Base-by-base conservation (phyloP, 148 eudicot genomes). In the Rhododendron henanense region DNA sequence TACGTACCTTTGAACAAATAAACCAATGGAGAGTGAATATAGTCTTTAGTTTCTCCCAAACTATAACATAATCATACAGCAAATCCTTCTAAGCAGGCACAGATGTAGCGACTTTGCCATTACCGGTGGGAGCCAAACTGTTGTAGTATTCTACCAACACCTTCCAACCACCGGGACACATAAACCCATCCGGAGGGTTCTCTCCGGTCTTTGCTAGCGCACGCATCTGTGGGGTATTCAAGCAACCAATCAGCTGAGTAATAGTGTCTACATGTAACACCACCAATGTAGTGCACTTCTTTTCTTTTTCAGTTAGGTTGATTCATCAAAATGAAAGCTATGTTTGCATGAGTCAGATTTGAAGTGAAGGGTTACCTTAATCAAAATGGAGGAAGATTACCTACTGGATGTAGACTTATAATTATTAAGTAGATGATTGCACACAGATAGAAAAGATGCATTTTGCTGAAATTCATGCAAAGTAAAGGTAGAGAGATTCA, bases 161-260 rank as follows among this genome's bases (percentile, higher is more conserved):
- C 87, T 93, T 86, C 98, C 98, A 93, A 25, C 98, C 96, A 44
- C 94, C 89, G 0, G 94, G 94, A 25, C 98, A 94, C 96, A 93
- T 93, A 51, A 94, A 94, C 28, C 96, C 98, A 76, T 92, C 92
- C 0, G 95, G 96, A 35, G 95, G 95, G 33, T 85, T 91, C 87
- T 93, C 94, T 45, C 84, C 87, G 90, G 89, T 94, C 90, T 90
- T 96, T 13, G 98, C 98, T 59, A 93, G 98, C 6, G 93, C 87
- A 86, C 96, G 87, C 98, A 96, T 93, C 98, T 96, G 50, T 47
- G 50, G 91, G 44, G 50, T 47, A 47, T 9, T 47, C 50, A 47
- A 47, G 50, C 50, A 47, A 47, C 50, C 50, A 47, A 47, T 47
- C 50, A 47, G 50, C 11, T 47, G 50, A 47, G 50, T 47, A 47